These are phyloP conservation scores for Spinacia oleracea DNA, from an alignment of 179 eudicot genomes.

Conservation along the genomic window DNA sequence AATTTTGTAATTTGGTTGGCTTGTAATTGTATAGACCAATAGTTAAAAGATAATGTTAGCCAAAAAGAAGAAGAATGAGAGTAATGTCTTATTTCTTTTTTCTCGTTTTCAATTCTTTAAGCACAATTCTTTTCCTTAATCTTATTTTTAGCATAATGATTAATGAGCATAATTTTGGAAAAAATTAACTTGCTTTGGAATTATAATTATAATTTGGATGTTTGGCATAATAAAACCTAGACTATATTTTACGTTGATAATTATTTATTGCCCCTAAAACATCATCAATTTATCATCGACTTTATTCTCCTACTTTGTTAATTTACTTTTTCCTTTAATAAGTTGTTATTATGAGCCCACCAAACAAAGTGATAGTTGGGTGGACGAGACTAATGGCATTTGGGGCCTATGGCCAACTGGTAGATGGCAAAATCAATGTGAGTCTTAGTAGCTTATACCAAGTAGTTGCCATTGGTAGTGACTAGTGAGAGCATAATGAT, in stretches of 20 bases:
- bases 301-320: not conserved
- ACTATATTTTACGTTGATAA: no score
- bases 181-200: not conserved
- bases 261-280: not conserved
- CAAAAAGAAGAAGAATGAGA: not conserved
- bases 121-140: not conserved
- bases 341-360: not conserved
- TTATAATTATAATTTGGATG: no score
- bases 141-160: no score
- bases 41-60: constrained; percentile 14
- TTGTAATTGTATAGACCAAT: constrained; percentile 24
- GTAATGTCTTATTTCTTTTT: constrained; percentile 17
- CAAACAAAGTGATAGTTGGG: constrained; percentile 3
- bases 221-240: no score
- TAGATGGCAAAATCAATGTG: constrained; percentile 1
- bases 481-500: not conserved
- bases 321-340: not conserved
- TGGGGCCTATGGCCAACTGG: not conserved
- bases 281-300: not conserved
- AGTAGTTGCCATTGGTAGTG: not conserved
- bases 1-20: not conserved
- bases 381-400: not conserved
- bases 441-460: not conserved
- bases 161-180: no score
- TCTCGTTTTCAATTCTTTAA: not conserved